Evolutionary conservation across 2,329 filamentous ascomycete species (phyloP), one percentile per base, ranked within the genome.

Genomic region (Paecilomyces variotii): DNA sequence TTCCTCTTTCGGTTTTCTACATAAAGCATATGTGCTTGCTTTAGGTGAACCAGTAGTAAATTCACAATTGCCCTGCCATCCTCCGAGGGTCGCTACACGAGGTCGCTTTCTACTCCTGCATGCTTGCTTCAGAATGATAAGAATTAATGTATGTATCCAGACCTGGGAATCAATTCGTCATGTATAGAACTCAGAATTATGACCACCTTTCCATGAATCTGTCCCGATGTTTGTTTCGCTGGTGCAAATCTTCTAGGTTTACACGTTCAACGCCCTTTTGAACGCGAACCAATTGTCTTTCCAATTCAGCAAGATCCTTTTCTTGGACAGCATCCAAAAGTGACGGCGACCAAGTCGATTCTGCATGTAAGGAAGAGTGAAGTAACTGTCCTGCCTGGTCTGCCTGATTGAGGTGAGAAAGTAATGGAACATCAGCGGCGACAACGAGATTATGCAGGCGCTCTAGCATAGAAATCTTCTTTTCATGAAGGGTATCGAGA

Each of bases 141-240:
- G n/a, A 19, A 39, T 25, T 27, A 11, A 26, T 5, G 10, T 52
- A 26, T 5, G 10, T 52, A 26, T 25, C 27, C 24, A 10, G 12
- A 27, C 27, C 24, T 11, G 26, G 25, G 12, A n/a, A 45, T 51
- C 57, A 10, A 25, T 39, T 25, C 50, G 30, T 62, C 51, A 45
- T 53, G 28, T 52, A 25, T 45, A 56, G 55, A 35, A 30, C 39
- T 53, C 55, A n/a, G 12, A 11, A 28, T 56, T 63, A 70, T 14
- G 57, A 28, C 74, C 74, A 76, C 55, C 57, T 66, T 50, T 72
- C 68, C 45, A 76, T 57, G 56, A 76, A 72, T 39, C 55, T 67
- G 12, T 70, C 68, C 39, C 65, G 68, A 11, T 56, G 57, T 53
- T 63, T 65, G 57, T 75, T 70, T 27, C 68, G 65, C 39, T 68